Conservation (phyloP, 352 stramenopile genomes). For the Phytophthora hibernalis region DNA sequence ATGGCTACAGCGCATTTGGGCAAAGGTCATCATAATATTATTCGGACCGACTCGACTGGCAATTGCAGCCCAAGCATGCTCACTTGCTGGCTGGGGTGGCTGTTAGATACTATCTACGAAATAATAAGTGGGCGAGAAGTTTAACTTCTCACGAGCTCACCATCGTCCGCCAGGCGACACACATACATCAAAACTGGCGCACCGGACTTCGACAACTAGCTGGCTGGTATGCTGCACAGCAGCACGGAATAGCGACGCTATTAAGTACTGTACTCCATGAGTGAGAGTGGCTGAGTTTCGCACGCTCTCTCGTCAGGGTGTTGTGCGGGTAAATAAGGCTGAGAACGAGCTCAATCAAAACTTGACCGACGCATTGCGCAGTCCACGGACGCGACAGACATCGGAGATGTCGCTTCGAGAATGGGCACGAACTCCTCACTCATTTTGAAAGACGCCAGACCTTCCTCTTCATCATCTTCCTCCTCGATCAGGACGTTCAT, state of each 20-base stretch:
- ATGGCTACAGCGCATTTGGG: conserved; percentile 11
- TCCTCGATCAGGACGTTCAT: conserved; percentile 69
- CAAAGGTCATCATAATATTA: conserved; percentile 41
- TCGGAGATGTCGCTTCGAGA: conserved; percentile 51
- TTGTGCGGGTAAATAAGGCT: conserved; percentile 40
- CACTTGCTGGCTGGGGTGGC: conserved; percentile 23
- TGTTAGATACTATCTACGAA: conserved; percentile 39
- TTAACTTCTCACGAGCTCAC: conserved; percentile 23
- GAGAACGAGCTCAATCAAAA: conserved; percentile 38
- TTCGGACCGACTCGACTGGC: conserved; percentile 31
- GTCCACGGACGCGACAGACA: conserved; percentile 55
- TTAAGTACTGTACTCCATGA: conserved; percentile 30
- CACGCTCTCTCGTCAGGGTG: conserved; percentile 10
- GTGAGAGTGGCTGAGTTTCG: conserved; percentile 13
- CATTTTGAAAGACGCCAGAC: conserved; percentile 31
- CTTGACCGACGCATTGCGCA: conserved; percentile 43
- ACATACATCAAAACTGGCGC: conserved; percentile 44
- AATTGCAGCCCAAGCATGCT: conserved; percentile 27
- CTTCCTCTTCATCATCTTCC: conserved; percentile 53
- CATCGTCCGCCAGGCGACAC: conserved; percentile 31
- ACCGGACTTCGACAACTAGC: conserved; percentile 27
- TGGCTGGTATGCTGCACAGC: conserved; percentile 15
- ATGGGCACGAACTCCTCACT: conserved; percentile 64
- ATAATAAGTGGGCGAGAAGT: conserved; percentile 28
- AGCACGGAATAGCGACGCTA: conserved; percentile 18